A percentile compares a stretch with the other conserved stretches of the same genome.
These are phyloP conservation scores for Suhomyces sp. DNA, from an alignment of 805 yeast genomes.

Conservation along the genomic window DNA sequence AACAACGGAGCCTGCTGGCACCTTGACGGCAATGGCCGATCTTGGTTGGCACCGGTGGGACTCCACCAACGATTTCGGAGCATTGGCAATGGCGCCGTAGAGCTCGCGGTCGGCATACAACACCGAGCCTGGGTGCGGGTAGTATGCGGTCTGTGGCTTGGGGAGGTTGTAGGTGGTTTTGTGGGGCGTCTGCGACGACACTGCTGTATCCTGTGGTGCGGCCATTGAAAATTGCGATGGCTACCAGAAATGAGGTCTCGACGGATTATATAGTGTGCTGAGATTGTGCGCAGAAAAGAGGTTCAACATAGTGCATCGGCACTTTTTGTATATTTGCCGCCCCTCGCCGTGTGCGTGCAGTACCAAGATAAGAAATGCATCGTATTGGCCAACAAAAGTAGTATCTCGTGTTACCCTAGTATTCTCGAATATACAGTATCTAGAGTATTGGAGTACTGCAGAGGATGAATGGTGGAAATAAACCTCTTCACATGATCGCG, in stretches of 20 bases:
- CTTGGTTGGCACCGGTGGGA: constrained; percentile 48
- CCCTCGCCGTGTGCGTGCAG: not conserved
- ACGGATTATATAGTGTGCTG: too few relatives aligned
- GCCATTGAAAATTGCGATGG: not conserved
- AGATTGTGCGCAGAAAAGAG: too few relatives aligned
- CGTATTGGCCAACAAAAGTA: too few relatives aligned
- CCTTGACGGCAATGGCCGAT: constrained; percentile 59
- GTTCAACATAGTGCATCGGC: not conserved
- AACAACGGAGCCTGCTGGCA: constrained; percentile 59
- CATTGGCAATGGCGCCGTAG: constrained; percentile 44
- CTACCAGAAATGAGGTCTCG: too few relatives aligned
- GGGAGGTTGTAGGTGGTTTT: constrained; percentile 34
- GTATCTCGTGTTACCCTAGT: too few relatives aligned
- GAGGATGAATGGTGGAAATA: too few relatives aligned
- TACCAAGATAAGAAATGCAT: not conserved
- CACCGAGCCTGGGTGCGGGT: constrained; percentile 53
- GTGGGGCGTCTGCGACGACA: constrained; percentile 30
- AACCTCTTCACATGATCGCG: not conserved
- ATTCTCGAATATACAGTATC: too few relatives aligned
- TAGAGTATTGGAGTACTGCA: too few relatives aligned
- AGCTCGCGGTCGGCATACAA: constrained; percentile 49
- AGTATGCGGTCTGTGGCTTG: constrained; percentile 54
- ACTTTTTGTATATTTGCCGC: not conserved
- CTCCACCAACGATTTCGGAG: constrained; percentile 42
- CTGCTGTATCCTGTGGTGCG: not conserved